Evolutionary conservation across 805 yeast species (phyloP), one percentile per base, ranked within the genome.

Genomic region (Metschnikowia anglica): DNA sequence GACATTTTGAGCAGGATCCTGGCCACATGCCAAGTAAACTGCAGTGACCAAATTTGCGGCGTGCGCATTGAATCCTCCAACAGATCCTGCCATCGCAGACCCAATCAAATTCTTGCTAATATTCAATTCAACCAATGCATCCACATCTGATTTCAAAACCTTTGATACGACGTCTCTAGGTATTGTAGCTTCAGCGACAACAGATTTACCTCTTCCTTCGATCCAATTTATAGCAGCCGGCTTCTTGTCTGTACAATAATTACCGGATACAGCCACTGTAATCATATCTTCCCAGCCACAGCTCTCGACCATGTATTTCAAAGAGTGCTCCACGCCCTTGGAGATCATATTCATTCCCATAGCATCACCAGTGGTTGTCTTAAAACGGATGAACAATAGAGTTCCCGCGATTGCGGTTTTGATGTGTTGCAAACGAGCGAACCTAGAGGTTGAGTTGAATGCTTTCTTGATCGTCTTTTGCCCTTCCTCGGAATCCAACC

Each of bases 281-380:
- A 77, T 80, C 99, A 93, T 93, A 66, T 93, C 99, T 18, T 80
- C 81, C 81, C 91, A 93, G 3, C 97, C 98, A 62, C 83, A 83
- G 56, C 84, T 90, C 56, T 84, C 86, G 32, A 77, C 80, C 96
- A 93, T 88, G 62, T 77, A 80, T 48, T 82, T 81, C 59, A 93
- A 77, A 1, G 97, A 80, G 62, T 73, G 76, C 62, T 93, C 99
- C 34, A 89, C 97, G 65, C 99, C 99, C 69, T 93, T 93, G 21
- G 98, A 91, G 48, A 93, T 93, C 99, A 93, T 93, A 65, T 93
- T 93, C 99, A 93, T 93, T 52, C 99, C 99, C 99, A 93, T 93
- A 15, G 99, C 99, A 72, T 93, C 99, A 66, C 99, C 99, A 15
- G 99, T 93, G 29, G 96, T 89, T n/a, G 99, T 95, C 63, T 90